Evolutionary conservation across 2,329 filamentous ascomycete genomes (phyloP).

Genomic region (Aspergillus sp.): DNA sequence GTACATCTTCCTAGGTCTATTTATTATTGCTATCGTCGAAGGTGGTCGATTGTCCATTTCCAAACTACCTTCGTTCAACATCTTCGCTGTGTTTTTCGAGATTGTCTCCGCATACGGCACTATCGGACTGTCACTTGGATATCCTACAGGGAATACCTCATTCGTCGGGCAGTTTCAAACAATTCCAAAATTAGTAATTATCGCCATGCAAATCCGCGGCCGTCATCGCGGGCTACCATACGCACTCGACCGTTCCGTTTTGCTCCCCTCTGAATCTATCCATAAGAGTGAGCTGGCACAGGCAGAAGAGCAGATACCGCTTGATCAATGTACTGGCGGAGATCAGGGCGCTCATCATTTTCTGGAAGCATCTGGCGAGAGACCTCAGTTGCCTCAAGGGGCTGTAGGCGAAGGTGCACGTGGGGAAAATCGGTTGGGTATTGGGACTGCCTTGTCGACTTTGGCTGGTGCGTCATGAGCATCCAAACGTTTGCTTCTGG

Average conservation of each 20-base stretch:
- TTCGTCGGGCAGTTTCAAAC: constrained; percentile 76
- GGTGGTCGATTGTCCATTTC: constrained; percentile 60
- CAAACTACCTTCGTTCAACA: constrained; percentile 53
- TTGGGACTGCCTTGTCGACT: too few relatives aligned
- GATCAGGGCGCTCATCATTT: too few relatives aligned
- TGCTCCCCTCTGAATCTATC: constrained; percentile 54
- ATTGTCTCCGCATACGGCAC: constrained; percentile 89
- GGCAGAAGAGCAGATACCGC: too few relatives aligned
- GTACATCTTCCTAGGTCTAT: constrained; percentile 92
- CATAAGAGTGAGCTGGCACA: too few relatives aligned
- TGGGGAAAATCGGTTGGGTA: too few relatives aligned
- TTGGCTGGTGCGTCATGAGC: too few relatives aligned
- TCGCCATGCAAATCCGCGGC: constrained; percentile 61
- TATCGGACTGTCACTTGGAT: constrained; percentile 84
- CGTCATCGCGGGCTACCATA: constrained; percentile 60
- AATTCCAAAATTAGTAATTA: constrained; percentile 59
- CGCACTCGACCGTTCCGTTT: constrained; percentile 62
- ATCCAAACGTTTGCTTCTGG: too few relatives aligned
- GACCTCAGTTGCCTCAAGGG: too few relatives aligned
- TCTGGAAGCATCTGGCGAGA: too few relatives aligned
- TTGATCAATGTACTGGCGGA: too few relatives aligned
- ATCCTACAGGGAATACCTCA: constrained; percentile 65
- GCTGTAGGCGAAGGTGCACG: too few relatives aligned
- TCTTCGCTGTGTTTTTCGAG: constrained; percentile 72
- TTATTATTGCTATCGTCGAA: constrained; percentile 86